A percentile compares a stretch with the other conserved stretches of the same genome.
These are phyloP conservation scores for Suhomyces vadensis DNA, from an alignment of 805 yeast species.

Conservation along the genomic window DNA sequence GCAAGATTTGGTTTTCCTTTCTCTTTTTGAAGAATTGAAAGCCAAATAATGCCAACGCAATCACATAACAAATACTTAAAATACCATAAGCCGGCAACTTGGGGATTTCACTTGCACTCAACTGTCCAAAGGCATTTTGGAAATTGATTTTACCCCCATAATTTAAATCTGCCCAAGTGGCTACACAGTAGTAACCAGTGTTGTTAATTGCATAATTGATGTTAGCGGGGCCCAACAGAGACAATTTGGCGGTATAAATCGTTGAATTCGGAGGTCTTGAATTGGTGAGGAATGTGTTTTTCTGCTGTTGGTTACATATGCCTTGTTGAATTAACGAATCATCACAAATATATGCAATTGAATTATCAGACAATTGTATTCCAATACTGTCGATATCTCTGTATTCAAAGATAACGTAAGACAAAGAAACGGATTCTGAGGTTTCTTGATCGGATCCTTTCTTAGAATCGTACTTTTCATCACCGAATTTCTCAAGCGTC, in stretches of 20 bases:
- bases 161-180: conserved; percentile 50
- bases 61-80: conserved; percentile 78
- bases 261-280: conserved; percentile 49
- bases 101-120: conserved; percentile 89
- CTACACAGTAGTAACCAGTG: conserved; percentile 93
- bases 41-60: conserved; percentile 77
- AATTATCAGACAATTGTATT: conserved; percentile 42
- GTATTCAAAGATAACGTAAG: conserved; percentile 81
- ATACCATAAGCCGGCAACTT: conserved; percentile 87
- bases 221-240: conserved; percentile 58
- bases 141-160: conserved; percentile 74
- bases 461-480: conserved; percentile 28
- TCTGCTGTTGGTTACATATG: conserved; percentile 53
- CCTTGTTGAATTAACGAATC: conserved; percentile 57
- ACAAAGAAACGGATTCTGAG: conserved; percentile 46
- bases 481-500: conserved; percentile 28
- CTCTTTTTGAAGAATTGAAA: conserved; percentile 85
- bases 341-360: conserved; percentile 70
- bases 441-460: conserved; percentile 23
- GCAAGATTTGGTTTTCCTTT: conserved; percentile 70
- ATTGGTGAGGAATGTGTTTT: conserved; percentile 63
- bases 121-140: conserved; percentile 88
- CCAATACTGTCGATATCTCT: conserved; percentile 75
- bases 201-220: conserved; percentile 62
- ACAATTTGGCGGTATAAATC: conserved; percentile 57